Evolutionary conservation across 2,329 filamentous ascomycete species (phyloP), one percentile per base, ranked within the genome.

Genomic region (Cadophora malorum): DNA sequence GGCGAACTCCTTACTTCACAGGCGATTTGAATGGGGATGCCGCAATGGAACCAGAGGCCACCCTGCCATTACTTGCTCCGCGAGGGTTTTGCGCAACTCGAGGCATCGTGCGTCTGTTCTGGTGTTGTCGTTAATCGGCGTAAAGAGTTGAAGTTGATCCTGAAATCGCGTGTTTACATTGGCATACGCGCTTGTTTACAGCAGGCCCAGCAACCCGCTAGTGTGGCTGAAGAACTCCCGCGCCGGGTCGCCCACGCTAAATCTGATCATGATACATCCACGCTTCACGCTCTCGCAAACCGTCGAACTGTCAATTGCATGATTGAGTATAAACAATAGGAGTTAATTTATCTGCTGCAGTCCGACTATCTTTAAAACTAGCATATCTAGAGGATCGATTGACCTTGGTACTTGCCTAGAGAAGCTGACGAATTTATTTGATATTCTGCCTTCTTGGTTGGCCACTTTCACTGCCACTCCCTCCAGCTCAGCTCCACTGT

Each of bases 11-110:
- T 63, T 68, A 79, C 78, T 79, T 79, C 33, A 79, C 70, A 1
- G 77, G 76, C 16, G 78, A 77, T 70, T 79, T 79, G 53, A 77
- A 77, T 52, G 77, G 75, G 14, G 75, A 73, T 28, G 71, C 72
- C 58, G 72, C 65, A 19, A 75, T 68, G 14, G 75, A 77, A 41
- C 75, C 73, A 69, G 83, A 83, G 66, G 81, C 80, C 74, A 78
- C 72, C 33, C 74, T 74, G 58, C 76, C 79, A 71, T 79, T 80
- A 74, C 80, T 81, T 63, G 75, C 75, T 70, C 66, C 66, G 4
- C 77, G 78, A 28, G 81, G 80, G 9, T 79, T 78, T 70, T 84
- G 83, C 74, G 82, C 83, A 65, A 86, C 82, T 79, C 86, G 84
- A 79, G 86, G 84, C 86, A 88, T 88, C 10, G 64, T 71, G 59